phyloP scores from a whole-genome alignment of 768 basidiomycete genomes.

The Pisolithus microcarpus region DNA sequence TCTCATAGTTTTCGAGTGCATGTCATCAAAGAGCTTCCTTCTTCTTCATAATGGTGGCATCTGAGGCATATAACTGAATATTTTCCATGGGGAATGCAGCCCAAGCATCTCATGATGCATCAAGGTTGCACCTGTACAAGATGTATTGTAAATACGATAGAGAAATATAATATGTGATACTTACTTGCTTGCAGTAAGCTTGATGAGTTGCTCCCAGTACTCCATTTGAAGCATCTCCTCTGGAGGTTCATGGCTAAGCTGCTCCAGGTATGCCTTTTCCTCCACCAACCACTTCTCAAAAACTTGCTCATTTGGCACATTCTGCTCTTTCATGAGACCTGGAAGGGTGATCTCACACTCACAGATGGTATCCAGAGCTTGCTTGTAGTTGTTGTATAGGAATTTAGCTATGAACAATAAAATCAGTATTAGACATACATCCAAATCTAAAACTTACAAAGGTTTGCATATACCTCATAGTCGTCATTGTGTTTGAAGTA shows the following conservation, averaged over 20 bases:
- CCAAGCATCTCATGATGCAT: background rate
- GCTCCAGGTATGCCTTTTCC: too few species aligned
- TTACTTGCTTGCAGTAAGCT: constrained; percentile 4
- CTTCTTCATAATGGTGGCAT: background rate
- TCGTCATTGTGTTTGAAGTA: background rate
- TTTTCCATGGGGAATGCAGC: background rate
- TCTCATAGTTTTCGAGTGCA: too few species aligned
- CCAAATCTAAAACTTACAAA: background rate
- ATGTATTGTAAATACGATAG: background rate
- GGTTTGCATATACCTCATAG: background rate
- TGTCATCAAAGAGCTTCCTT: background rate
- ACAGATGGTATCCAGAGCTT: constrained; percentile 17
- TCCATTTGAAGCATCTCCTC: too few species aligned
- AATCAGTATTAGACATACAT: background rate
- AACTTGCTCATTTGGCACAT: constrained; percentile 4
- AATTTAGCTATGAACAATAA: constrained; percentile 3
- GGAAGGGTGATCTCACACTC: background rate
- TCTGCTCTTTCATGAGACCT: constrained; percentile 2
- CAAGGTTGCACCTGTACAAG: background rate
- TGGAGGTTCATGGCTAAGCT: too few species aligned
- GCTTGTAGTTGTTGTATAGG: constrained; percentile 18
- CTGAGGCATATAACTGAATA: background rate
- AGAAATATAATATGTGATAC: background rate
- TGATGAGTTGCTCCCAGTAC: too few species aligned
- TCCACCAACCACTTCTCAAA: too few species aligned